These are phyloP conservation scores for Dioscorea cayenensis DNA, from an alignment of 116 monocot genomes.

Conservation along the genomic window DNA sequence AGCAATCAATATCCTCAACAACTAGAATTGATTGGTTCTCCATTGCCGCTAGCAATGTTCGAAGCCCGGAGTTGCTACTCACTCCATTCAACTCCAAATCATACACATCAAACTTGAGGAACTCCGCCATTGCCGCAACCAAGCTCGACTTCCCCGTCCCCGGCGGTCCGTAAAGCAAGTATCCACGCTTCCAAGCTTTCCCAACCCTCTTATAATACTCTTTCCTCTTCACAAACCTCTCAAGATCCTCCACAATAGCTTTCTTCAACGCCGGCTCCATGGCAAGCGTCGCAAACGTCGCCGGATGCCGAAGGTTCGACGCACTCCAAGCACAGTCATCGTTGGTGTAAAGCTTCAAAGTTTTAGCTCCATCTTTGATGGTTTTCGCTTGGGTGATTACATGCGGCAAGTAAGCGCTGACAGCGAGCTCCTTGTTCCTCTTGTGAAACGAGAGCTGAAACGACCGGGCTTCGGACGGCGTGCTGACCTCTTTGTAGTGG, in stretches of 20 bases:
- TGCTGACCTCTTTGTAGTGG: background rate
- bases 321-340: conserved; percentile 10
- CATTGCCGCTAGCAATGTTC: conserved; percentile 12
- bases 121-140: conserved; percentile 35
- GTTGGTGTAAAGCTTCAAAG: conserved; percentile 3
- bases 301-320: conserved; percentile 18
- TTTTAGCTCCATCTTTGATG: background rate
- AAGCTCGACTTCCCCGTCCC: conserved; percentile 39
- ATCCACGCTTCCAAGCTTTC: conserved; percentile 39
- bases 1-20: conserved; percentile 39
- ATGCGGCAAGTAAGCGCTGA: conserved; percentile 4
- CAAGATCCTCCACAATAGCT: conserved; percentile 22
- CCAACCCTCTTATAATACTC: conserved; percentile 30
- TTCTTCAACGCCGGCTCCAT: conserved; percentile 19
- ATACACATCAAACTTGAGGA: conserved; percentile 31
- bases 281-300: conserved; percentile 25
- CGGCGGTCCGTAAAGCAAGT: conserved; percentile 34
- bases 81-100: conserved; percentile 29
- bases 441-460: conserved; percentile 7
- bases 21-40: conserved; percentile 25
- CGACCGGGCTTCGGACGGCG: background rate
- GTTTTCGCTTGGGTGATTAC: background rate
- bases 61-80: conserved; percentile 7
- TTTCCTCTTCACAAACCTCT: conserved; percentile 23
- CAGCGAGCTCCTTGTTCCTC: background rate